Conservation (phyloP, 202 grass and related monocot genomes). For the Alloteropsis angusta region DNA sequence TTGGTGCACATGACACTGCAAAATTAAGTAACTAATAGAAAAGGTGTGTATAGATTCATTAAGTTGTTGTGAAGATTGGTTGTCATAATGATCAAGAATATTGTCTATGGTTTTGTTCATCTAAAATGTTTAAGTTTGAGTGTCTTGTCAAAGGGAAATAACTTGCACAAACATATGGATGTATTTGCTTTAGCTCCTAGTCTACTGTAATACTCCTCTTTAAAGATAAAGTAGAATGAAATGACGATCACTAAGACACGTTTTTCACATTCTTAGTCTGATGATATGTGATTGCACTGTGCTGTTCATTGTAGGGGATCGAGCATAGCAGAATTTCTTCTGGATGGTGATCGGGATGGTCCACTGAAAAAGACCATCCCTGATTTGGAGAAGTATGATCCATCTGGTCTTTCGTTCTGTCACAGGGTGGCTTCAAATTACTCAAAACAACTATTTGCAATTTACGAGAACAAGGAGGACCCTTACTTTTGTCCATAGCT, state of each 20-base stretch:
- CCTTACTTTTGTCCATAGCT: slow-evolving; percentile 38
- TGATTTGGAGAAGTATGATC: slow-evolving; percentile 36
- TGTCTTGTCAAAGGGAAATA: not conserved
- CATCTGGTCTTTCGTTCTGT: slow-evolving; percentile 35
- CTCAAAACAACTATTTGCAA: slow-evolving; percentile 59
- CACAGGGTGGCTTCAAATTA: slow-evolving; percentile 35
- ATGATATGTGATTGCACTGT: not conserved
- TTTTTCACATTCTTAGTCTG: not conserved
- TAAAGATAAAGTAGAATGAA: not conserved
- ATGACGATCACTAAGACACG: not conserved
- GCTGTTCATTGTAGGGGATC: slow-evolving; percentile 34
- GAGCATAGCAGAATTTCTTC: slow-evolving; percentile 47
- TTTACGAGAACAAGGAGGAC: slow-evolving; percentile 49
- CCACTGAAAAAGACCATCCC: slow-evolving; percentile 42
- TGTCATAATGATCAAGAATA: not conserved
- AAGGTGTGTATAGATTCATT: not conserved
- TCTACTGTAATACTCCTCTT: not conserved
- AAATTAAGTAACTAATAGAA: not conserved
- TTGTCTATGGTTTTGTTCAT: not conserved
- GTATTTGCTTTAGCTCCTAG: not conserved
- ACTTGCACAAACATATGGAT: not conserved
- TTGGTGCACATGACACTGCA: not conserved
- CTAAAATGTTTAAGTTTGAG: not conserved
- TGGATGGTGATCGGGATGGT: slow-evolving; percentile 37
- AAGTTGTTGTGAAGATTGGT: not conserved